Percentiles rank a stretch among this genome's conserved stretches.
phyloP scores from a whole-genome alignment of 2,329 filamentous ascomycete species.

The Pyrenochaeta sp. region DNA sequence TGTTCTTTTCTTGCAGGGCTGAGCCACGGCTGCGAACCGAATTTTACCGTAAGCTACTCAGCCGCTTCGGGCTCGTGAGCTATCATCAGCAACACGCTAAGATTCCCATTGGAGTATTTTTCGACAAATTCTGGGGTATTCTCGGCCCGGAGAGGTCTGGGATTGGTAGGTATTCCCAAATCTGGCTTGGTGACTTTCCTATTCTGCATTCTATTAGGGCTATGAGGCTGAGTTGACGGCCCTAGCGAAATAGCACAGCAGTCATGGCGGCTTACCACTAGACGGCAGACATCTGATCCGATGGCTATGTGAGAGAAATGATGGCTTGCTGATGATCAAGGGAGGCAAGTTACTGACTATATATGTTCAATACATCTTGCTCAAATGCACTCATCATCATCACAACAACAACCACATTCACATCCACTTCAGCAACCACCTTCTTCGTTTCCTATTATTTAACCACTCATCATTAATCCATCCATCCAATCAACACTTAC shows the following conservation, averaged over 20 bases:
- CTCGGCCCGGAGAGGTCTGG: not conserved
- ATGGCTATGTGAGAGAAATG: slow-evolving; percentile 16
- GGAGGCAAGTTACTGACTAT: slow-evolving; percentile 12
- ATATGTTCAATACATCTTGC: slow-evolving; percentile 10
- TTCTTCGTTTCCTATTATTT: slow-evolving; percentile 20
- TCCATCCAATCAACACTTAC: not conserved
- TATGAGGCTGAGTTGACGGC: slow-evolving; percentile 12
- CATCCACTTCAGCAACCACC: slow-evolving; percentile 7
- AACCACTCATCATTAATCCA: slow-evolving; percentile 10
- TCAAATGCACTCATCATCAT: slow-evolving; percentile 28
- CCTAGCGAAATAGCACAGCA: slow-evolving; percentile 2
- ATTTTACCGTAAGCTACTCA: slow-evolving; percentile 12
- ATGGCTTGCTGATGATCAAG: slow-evolving; percentile 8
- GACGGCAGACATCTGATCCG: slow-evolving; percentile 15
- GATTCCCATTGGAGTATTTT: slow-evolving; percentile 5
- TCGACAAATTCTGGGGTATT: not conserved
- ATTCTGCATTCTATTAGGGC: not conserved
- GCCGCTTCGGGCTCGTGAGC: slow-evolving; percentile 1
- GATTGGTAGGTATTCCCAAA: not conserved
- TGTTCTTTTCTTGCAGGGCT: slow-evolving; percentile 5
- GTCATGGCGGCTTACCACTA: slow-evolving; percentile 13
- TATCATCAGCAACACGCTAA: slow-evolving; percentile 6
- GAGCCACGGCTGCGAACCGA: slow-evolving; percentile 4
- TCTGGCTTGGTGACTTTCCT: not conserved
- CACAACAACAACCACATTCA: slow-evolving; percentile 10